These are phyloP conservation scores for Emmonsiellopsis sp. DNA, from an alignment of 2,329 filamentous ascomycete genomes.

Conservation along the genomic window DNA sequence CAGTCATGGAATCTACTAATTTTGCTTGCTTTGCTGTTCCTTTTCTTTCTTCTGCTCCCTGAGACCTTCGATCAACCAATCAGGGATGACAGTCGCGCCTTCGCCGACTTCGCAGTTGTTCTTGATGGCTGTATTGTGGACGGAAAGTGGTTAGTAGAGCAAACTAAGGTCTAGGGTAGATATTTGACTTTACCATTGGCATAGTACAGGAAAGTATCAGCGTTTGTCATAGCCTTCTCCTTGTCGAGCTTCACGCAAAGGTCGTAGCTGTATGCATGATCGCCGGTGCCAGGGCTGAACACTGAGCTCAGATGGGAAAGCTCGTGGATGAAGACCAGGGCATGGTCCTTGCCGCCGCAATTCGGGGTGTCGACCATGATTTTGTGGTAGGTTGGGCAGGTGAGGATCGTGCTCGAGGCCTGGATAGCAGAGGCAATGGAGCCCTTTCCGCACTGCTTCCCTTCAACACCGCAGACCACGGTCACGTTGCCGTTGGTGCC, in stretches of 20 bases:
- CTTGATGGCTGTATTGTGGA: too few species aligned
- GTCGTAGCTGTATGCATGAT: neutral
- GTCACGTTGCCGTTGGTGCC: neutral
- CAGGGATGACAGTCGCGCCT: too few species aligned
- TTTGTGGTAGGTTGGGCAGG: neutral
- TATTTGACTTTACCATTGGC: neutral
- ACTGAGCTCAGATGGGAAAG: neutral
- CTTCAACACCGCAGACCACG: neutral
- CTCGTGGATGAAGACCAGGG: neutral
- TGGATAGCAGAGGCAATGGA: neutral
- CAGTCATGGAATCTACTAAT: too few species aligned
- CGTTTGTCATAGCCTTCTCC: neutral
- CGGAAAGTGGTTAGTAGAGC: too few species aligned
- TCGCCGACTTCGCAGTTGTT: too few species aligned
- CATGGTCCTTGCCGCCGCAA: neutral
- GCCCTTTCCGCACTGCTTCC: neutral
- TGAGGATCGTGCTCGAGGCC: neutral
- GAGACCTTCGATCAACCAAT: too few species aligned
- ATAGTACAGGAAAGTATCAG: neutral
- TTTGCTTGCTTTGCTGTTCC: too few species aligned
- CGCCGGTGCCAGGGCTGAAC: neutral
- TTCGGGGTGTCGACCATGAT: neutral
- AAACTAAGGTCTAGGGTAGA: too few species aligned
- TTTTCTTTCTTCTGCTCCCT: too few species aligned
- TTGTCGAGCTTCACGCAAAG: neutral